A percentile compares a stretch with the other conserved stretches of the same genome.
Evolutionary conservation across 2,329 filamentous ascomycete genomes (phyloP).

Genomic region (Claviceps africana): DNA sequence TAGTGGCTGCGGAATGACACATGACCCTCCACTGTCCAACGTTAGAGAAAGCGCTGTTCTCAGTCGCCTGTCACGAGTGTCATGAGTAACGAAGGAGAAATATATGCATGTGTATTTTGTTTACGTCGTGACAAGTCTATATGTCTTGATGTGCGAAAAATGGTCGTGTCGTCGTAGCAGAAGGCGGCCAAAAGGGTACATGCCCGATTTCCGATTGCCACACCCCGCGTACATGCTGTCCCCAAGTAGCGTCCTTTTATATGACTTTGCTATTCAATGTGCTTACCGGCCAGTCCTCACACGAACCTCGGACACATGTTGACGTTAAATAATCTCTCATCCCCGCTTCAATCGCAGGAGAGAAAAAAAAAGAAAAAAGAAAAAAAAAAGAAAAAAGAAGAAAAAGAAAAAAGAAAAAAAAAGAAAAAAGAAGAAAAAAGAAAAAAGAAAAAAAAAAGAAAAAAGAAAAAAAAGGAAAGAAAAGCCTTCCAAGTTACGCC

Average conservation of each 20-base stretch:
- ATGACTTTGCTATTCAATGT: neutral
- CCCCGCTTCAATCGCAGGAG: too few species aligned
- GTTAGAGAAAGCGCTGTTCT: neutral
- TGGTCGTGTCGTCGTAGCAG: constrained; percentile 1
- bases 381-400: neutral
- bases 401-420: neutral
- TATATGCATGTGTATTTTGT: neutral
- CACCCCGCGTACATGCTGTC: neutral
- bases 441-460: too few species aligned
- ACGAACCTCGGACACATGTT: too few species aligned
- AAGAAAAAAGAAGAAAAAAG: neutral
- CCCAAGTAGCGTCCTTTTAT: neutral
- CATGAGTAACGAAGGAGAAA: neutral
- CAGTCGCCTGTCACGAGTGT: neutral
- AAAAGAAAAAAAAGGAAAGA: too few species aligned
- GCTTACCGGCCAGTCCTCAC: too few species aligned
- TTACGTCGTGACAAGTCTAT: too few species aligned
- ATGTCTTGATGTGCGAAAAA: neutral
- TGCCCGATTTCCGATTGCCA: neutral
- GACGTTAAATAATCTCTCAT: too few species aligned
- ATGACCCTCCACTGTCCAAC: neutral
- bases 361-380: too few species aligned
- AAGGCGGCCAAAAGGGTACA: neutral
- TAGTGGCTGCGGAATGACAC: neutral
- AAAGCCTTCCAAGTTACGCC: constrained; percentile 12